Evolutionary conservation across 2,329 filamentous ascomycete species (phyloP).

Genomic region (Aspergillus persii): DNA sequence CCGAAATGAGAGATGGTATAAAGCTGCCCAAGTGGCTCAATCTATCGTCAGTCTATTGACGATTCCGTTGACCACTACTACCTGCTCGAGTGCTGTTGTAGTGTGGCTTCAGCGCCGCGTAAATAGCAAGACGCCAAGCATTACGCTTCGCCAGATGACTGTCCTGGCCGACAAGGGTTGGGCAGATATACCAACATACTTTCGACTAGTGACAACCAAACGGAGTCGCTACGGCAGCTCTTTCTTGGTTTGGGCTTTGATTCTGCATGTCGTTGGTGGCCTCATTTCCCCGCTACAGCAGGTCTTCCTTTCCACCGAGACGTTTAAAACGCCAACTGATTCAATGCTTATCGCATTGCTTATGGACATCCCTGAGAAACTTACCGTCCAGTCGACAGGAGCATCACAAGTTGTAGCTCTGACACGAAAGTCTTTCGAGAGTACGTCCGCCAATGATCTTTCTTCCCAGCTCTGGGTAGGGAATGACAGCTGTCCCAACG

Average conservation of each 20-base stretch:
- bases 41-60: slow-evolving; percentile 18
- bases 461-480: slow-evolving; percentile 11
- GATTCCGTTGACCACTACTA: slow-evolving; percentile 21
- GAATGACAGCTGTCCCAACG: neutral
- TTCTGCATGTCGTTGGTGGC: slow-evolving; percentile 18
- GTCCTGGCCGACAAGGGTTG: slow-evolving; percentile 23
- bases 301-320: slow-evolving; percentile 13
- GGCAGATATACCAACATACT: slow-evolving; percentile 13
- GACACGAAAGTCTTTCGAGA: slow-evolving; percentile 8
- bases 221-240: slow-evolving; percentile 21
- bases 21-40: slow-evolving; percentile 19
- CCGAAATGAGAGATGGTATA: slow-evolving; percentile 13
- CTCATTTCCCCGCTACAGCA: slow-evolving; percentile 25
- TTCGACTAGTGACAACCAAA: neutral
- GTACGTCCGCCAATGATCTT: slow-evolving; percentile 2
- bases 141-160: slow-evolving; percentile 21
- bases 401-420: slow-evolving; percentile 7
- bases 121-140: neutral
- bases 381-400: too few relatives aligned
- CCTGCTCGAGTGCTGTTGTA: slow-evolving; percentile 24
- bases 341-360: neutral
- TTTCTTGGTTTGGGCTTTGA: slow-evolving; percentile 21
- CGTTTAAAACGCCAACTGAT: neutral
- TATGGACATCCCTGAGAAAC: slow-evolving; percentile 1
- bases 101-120: slow-evolving; percentile 23